Base-by-base conservation (phyloP, 1,139 yeast genomes). In the Suzukiozyma palmioleophila region DNA sequence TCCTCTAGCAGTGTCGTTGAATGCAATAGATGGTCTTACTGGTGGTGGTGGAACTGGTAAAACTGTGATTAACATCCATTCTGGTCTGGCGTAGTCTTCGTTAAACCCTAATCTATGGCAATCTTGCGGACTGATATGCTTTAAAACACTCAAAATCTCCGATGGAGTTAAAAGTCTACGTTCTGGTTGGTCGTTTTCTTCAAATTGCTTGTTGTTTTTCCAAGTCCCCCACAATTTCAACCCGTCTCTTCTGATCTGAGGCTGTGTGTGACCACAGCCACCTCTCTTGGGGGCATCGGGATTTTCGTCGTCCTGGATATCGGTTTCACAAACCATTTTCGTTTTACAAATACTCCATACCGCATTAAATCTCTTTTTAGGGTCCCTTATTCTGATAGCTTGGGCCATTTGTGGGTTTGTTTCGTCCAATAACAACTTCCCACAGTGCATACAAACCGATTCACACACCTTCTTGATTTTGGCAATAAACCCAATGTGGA, bases 11-110 rank as follows among this genome's bases (percentile, higher is more conserved):
- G 97, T 88, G 57, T 94, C 98, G 53, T 92, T 92, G 55, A 92
- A 90, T 2, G 98, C 96, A 68, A 94, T 92, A 32, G 96, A 86
- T 13, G 99, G 99, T 65, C 99, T 84, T 27, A 94, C 98, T 27
- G 97, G 97, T 43, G 98, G 98, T 39, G 99, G 99, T 33, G 99
- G 99, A n/a, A 94, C 98, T 1, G 98, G 98, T 54, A 94, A 73
- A 13, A 92, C 97, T 2, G 98, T 90, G 49, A 94, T 79, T 48
- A 94, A 76, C 84, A 94, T 81, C 99, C 98, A 94, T 64, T 94
- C 99, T 1, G 99, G 99, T 57, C 98, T 81, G 2, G 98, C 95
- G 57, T 88, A 92, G 58, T 92, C 97, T 59, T 88, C 95, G 58
- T 86, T 88, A 63, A 92, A 84, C 7, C 99, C 99, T 46, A 94